A percentile compares a stretch with the other conserved stretches of the same genome.
These are phyloP conservation scores for Cutaneotrichosporon sp. DNA, from an alignment of 1,284 basidiomycete species.

Conservation along the genomic window DNA sequence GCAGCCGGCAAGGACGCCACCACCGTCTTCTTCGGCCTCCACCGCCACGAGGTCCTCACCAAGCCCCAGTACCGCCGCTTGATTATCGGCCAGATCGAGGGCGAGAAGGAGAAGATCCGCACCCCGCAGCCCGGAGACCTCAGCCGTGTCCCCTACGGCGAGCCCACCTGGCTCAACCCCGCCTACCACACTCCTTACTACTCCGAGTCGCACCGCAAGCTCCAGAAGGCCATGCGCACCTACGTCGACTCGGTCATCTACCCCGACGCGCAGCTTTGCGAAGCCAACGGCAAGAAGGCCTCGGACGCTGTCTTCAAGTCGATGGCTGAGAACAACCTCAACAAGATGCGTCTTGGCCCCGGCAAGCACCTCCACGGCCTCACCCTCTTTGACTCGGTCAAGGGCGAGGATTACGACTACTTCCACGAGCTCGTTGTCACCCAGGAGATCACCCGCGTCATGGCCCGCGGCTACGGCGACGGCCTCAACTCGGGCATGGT, in stretches of 20 bases:
- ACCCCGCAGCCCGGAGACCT: constrained; percentile 61
- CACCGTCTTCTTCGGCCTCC: constrained; percentile 80
- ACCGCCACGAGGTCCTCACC: constrained; percentile 76
- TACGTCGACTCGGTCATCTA: constrained; percentile 61
- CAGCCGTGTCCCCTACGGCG: constrained; percentile 70
- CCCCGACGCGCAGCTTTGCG: constrained; percentile 63
- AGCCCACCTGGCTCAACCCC: constrained; percentile 78
- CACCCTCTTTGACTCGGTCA: constrained; percentile 81
- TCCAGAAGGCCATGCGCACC: constrained; percentile 59
- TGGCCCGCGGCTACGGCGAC: constrained; percentile 82
- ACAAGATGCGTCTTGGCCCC: constrained; percentile 87
- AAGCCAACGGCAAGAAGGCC: constrained; percentile 73
- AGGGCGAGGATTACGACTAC: constrained; percentile 85
- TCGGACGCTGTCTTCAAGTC: constrained; percentile 50
- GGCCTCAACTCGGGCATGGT: constrained; percentile 74
- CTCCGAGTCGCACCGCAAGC: constrained; percentile 60
- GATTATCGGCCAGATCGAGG: constrained; percentile 69
- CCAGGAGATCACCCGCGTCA: constrained; percentile 78
- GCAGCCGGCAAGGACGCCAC: constrained; percentile 73
- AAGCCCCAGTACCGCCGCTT: constrained; percentile 70
- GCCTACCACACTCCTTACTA: constrained; percentile 85
- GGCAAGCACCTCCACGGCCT: constrained; percentile 77
- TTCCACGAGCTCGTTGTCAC: constrained; percentile 73
- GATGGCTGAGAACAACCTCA: constrained; percentile 66
- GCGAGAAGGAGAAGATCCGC: constrained; percentile 63